phyloP scores from a whole-genome alignment of 2,329 filamentous ascomycete genomes.

The Neocatenulostroma microsporum region DNA sequence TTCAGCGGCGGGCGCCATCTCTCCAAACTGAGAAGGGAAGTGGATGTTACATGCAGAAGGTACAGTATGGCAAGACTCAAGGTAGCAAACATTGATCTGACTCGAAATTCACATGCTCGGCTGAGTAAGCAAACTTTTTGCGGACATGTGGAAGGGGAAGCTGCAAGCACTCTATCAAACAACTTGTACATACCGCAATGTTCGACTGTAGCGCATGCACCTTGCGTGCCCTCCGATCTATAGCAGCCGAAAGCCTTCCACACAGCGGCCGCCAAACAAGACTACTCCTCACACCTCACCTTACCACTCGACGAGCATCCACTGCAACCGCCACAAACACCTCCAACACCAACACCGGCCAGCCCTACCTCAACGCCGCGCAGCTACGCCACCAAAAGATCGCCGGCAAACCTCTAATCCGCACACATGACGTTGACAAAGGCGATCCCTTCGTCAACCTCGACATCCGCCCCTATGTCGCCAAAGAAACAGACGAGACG shows the following conservation, averaged over 20 bases:
- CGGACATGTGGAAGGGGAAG: no score
- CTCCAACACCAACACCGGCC: neutral
- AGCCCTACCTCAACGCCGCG: conserved; percentile 10
- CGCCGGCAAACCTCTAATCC: no score
- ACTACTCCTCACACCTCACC: conserved; percentile 19
- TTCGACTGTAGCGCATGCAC: conserved; percentile 39
- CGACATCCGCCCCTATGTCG: neutral
- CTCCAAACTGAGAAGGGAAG: conserved; percentile 1
- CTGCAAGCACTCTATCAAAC: no score
- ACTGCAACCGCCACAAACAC: conserved; percentile 4
- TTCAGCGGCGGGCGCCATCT: no score
- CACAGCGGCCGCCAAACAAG: conserved; percentile 9
- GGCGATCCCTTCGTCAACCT: conserved; percentile 1
- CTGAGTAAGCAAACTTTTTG: no score
- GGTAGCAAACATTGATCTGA: no score
- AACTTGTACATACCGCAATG: no score
- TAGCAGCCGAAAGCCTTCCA: conserved; percentile 26
- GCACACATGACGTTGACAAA: no score
- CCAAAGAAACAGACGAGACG: neutral
- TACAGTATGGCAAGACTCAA: no score
- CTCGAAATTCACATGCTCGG: no score
- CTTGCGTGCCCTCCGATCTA: conserved; percentile 36
- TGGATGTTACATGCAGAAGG: no score
- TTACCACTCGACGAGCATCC: conserved; percentile 9
- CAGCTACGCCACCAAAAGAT: conserved; percentile 7